These are phyloP conservation scores for Serendipita sp. DNA, from an alignment of 768 basidiomycete genomes.

Conservation along the genomic window DNA sequence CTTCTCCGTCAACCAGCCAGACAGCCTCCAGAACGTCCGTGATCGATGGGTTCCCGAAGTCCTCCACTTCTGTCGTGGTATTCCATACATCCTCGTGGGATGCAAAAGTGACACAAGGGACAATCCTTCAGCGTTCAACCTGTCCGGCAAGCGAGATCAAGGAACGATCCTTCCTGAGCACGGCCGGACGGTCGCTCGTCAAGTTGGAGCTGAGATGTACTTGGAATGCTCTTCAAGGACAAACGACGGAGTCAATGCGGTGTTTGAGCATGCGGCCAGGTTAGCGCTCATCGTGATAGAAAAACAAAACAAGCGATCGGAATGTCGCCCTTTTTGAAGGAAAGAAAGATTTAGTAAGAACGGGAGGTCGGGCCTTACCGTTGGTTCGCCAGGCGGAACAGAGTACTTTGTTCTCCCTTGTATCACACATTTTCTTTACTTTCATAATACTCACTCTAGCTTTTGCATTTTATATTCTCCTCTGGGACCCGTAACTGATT, in stretches of 20 bases:
- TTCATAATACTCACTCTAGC: too few species aligned
- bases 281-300: not conserved
- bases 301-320: not conserved
- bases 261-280: not conserved
- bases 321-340: too few species aligned
- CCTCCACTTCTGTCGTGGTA: not conserved
- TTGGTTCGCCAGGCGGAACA: too few species aligned
- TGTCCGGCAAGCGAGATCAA: not conserved
- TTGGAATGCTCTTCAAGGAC: constrained; percentile 2
- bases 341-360: too few species aligned
- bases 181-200: not conserved
- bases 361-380: too few species aligned
- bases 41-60: not conserved
- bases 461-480: too few species aligned
- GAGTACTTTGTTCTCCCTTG: too few species aligned
- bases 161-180: not conserved
- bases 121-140: not conserved
- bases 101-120: not conserved
- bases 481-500: too few species aligned
- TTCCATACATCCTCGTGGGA: not conserved
- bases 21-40: not conserved
- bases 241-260: not conserved
- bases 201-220: not conserved
- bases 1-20: not conserved
- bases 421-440: too few species aligned